Evolutionary conservation across 306 rosid species (phyloP), one percentile per base, ranked within the genome.

Genomic region (Quillaja saponaria): DNA sequence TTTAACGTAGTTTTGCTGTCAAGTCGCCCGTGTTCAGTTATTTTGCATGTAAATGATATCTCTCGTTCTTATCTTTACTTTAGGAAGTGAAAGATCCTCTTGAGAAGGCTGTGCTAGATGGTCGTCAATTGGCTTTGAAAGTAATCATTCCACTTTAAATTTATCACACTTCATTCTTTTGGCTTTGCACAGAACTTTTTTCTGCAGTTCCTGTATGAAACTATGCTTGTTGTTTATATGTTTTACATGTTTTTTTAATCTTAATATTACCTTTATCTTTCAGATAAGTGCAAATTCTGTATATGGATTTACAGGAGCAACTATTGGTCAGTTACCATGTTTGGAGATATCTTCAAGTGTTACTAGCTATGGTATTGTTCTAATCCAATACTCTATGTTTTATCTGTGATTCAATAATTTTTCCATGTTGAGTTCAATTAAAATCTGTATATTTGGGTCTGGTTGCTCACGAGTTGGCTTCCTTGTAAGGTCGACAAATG

Each of bases 201-300:
- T n/a, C n/a, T n/a, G n/a, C n/a, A n/a, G n/a, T n/a, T n/a, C n/a
- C n/a, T n/a, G n/a, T n/a, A 18, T 52, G 25, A 17, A 68, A 62
- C 25, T 51, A 13, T 47, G 31, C 28, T n/a, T 20, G 39, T 63
- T 57, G 35, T 21, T 18, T 72, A 47, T 49, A 56, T n/a, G 38
- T 38, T 44, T 39, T 19, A 5, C 6, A 10, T 37, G 40, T 12
- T 51, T 33, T 37, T 69, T 66, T 63, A 50, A 48, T 61, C 46
- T 56, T 31, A 59, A 15, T 46, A n/a, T 41, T 55, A 4, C 20
- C 19, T 49, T n/a, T 72, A 74, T 58, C 63, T 53, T 74, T 59
- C 84, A 88, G 98, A 39, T 92, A 61, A 92, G 98, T 82, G 98
- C 98, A 65, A 92, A 92, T 81, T 92, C 98, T 10, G 98, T 92